Conservation (phyloP, 1,284 basidiomycete species). For the Fomitopsis betulina region DNA sequence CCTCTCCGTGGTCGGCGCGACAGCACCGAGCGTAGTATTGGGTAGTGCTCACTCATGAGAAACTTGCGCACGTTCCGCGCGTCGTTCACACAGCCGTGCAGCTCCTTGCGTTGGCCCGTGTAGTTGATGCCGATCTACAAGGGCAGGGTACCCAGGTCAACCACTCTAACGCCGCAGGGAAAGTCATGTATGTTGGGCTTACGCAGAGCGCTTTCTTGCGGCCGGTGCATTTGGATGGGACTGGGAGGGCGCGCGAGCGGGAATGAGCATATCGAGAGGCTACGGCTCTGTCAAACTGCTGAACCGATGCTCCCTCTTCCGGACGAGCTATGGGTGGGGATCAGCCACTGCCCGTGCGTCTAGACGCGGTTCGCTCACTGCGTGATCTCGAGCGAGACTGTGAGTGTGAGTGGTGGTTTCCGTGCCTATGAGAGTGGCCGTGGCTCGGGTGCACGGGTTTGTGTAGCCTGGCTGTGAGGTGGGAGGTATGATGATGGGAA, state of each 20-base stretch:
- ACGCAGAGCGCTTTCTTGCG: conserved; percentile 71
- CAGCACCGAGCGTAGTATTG: neutral
- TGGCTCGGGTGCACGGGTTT: neutral
- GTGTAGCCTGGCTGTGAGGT: neutral
- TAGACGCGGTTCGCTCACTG: neutral
- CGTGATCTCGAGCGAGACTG: neutral
- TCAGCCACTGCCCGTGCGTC: neutral
- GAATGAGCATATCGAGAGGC: conserved; percentile 7
- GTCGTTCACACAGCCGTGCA: conserved; percentile 84
- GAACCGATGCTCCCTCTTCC: neutral
- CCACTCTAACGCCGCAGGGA: neutral
- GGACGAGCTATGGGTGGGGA: neutral
- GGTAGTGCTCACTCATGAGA: conserved; percentile 50
- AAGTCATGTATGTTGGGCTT: conserved; percentile 24
- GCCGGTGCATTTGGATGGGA: conserved; percentile 70
- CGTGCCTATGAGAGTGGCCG: conserved; percentile 9
- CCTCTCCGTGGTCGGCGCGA: neutral
- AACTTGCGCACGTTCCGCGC: conserved; percentile 68
- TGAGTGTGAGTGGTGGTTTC: conserved; percentile 5
- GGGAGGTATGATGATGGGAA: neutral
- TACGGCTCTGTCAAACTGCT: neutral
- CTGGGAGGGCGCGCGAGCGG: conserved; percentile 4
- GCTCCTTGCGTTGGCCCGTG: conserved; percentile 50
- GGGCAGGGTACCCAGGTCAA: neutral
- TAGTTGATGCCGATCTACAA: conserved; percentile 80